Conservation (phyloP, 257 asterid species). For the Plectranthus barbatus region DNA sequence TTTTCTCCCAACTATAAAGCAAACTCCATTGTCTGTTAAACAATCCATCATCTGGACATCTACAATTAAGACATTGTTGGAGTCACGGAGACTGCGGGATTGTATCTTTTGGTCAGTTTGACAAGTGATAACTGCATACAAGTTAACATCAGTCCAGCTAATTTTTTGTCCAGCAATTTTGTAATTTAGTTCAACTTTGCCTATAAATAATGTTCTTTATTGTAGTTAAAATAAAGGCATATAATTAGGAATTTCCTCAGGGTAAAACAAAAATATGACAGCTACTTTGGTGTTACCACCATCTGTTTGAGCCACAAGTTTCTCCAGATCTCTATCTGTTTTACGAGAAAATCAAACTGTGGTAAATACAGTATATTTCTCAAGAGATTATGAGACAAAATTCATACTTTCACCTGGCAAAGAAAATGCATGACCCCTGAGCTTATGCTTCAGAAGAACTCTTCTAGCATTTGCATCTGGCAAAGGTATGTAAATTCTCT, state of each 20-base stretch:
- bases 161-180: background rate
- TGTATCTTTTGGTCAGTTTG: background rate
- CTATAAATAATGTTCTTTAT: background rate
- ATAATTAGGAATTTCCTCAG: background rate
- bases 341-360: conserved; percentile 17
- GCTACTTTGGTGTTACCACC: conserved; percentile 45
- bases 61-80: background rate
- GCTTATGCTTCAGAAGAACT: conserved; percentile 79
- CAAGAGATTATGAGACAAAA: conserved; percentile 2
- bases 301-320: conserved; percentile 69
- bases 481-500: conserved; percentile 92
- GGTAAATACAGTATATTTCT: conserved; percentile 13
- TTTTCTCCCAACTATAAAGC: background rate
- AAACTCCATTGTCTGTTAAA: background rate
- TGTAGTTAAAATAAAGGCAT: background rate
- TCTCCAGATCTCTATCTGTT: conserved; percentile 80
- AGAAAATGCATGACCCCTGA: conserved; percentile 72
- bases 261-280: background rate
- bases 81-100: background rate
- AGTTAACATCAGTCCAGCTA: background rate
- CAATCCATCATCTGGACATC: background rate
- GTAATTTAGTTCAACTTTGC: background rate
- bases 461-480: conserved; percentile 84
- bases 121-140: background rate
- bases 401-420: conserved; percentile 67